Percentiles rank a stretch among this genome's conserved stretches.
These are phyloP conservation scores for Leptoxyphium fumago DNA, from an alignment of 2,329 filamentous ascomycete species.

Conservation along the genomic window DNA sequence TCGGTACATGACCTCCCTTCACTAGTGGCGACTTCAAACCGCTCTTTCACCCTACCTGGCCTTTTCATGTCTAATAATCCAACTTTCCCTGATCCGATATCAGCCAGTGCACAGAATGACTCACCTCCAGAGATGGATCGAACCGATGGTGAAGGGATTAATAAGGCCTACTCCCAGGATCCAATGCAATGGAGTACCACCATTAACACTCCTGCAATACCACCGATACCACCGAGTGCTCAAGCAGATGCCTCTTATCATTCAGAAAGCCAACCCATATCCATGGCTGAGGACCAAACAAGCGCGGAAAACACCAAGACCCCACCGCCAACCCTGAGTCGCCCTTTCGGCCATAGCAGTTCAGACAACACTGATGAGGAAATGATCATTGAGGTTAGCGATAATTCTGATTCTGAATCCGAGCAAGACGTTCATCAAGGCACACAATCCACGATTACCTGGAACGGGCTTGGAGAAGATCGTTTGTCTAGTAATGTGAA, in stretches of 20 bases:
- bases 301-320: neutral
- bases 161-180: too few relatives aligned
- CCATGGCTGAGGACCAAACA: neutral
- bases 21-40: neutral
- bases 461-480: too few relatives aligned
- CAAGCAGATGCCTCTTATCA: too few relatives aligned
- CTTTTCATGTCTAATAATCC: conserved; percentile 13
- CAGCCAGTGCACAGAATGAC: too few relatives aligned
- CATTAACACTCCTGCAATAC: too few relatives aligned
- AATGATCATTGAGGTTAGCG: conserved; percentile 75
- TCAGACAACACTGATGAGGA: conserved; percentile 36
- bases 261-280: too few relatives aligned
- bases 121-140: too few relatives aligned
- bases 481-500: neutral
- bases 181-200: too few relatives aligned
- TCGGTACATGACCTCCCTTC: neutral
- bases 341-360: conserved; percentile 46
- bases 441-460: neutral
- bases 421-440: conserved; percentile 5
- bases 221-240: too few relatives aligned
- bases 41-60: conserved; percentile 9
- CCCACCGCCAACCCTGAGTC: conserved; percentile 32
- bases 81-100: neutral
- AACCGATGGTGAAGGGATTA: too few relatives aligned
- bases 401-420: conserved; percentile 39